Evolutionary conservation across 495 filamentous ascomycete genomes (phyloP), one percentile per base, ranked within the genome.

Genomic region (Bathelium albidoporum): DNA sequence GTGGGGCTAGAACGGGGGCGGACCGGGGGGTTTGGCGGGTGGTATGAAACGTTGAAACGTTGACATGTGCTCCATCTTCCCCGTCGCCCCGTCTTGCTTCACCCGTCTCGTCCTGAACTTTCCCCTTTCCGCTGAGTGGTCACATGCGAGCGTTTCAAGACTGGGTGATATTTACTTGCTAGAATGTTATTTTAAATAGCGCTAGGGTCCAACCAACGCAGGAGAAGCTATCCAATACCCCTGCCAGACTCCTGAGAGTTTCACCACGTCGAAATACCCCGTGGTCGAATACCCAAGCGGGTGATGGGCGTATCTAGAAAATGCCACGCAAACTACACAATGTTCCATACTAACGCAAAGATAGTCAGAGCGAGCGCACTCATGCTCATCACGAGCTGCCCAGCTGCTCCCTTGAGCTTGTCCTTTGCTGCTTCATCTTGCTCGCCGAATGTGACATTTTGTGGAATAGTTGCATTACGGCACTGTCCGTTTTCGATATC

Each of bases 401-500:
- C 24, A 10, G 20, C 49, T n/a, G 20, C 49, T 11, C 49, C 49
- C 9, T 12, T 55, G 10, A 55, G 9, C 49, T 55, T 55, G 4
- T 55, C 49, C 24, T 55, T 55, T 29, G 49, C 49, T 55, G 49
- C 49, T 29, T 55, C 49, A 2, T 55, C 86, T 72, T 91, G 89
- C 43, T 79, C 80, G 7, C 82, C 77, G 66, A 88, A 91, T 0
- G 86, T 89, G 41, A 90, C 71, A 64, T 87, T 87, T 70, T 90
- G 86, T 66, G 71, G 68, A 1, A 89, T 78, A 1, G 76, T 80
- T 28, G 69, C 62, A 64, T 91, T 91, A 64, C 83, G 74, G 68
- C 89, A 91, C 20, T 88, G 76, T 7, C 89, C 89, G 39, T 80
- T 82, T n/a, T 73, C 75, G 65, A 91, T 84, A 71, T 92, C 85